Conservation (phyloP, 257 asterid genomes). For the Solanum lignicaule region DNA sequence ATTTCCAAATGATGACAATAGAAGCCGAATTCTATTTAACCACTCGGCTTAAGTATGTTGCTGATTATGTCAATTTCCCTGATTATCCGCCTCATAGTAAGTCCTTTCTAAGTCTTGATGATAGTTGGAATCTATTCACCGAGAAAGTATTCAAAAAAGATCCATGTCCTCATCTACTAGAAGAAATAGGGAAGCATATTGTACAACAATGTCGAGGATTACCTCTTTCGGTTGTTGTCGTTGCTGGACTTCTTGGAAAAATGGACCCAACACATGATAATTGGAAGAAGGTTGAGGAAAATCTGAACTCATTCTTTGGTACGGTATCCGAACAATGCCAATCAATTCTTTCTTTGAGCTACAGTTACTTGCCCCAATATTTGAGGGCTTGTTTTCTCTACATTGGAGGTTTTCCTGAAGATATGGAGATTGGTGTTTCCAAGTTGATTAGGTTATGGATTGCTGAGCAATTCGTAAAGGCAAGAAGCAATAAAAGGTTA, state of each 20-base stretch:
- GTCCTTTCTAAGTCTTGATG: background rate
- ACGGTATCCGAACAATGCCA: no score
- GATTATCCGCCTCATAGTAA: background rate
- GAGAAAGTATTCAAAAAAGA: background rate
- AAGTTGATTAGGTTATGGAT: background rate
- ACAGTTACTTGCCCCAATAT: no score
- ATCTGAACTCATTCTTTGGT: no score
- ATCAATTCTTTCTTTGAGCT: no score
- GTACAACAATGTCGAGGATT: no score
- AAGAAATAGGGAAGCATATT: background rate
- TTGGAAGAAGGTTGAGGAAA: no score
- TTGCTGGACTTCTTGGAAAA: no score
- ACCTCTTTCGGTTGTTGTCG: no score
- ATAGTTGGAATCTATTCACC: background rate
- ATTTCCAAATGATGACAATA: background rate
- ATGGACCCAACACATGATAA: no score
- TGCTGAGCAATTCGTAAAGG: slow-evolving; percentile 1
- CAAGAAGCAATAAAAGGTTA: background rate
- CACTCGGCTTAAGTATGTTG: background rate
- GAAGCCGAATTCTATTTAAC: background rate
- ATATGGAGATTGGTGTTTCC: background rate
- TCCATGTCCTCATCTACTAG: background rate
- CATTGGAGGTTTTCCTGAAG: background rate
- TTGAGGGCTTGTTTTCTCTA: no score
- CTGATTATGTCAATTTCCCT: background rate